These are phyloP conservation scores for Nicotiana undulata DNA, from an alignment of 257 asterid genomes.

Conservation along the genomic window DNA sequence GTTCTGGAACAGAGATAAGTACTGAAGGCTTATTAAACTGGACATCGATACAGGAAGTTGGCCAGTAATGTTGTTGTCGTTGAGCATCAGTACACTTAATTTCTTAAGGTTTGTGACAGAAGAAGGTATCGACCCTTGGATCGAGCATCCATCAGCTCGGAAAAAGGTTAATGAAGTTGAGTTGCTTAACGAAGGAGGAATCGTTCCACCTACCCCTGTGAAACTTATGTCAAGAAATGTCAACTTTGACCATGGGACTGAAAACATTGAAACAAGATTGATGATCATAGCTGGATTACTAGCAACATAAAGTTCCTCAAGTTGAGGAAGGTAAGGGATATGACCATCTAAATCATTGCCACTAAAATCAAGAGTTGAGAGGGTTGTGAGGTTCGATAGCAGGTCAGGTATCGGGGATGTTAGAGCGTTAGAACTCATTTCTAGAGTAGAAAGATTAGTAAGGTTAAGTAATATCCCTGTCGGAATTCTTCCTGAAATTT, in stretches of 20 bases:
- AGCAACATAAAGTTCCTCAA: not conserved
- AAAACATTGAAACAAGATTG: not conserved
- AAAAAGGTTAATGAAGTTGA: not conserved
- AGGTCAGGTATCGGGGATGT: not conserved
- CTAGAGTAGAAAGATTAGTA: not conserved
- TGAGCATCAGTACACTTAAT: not conserved
- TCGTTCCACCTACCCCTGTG: not conserved
- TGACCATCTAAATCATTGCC: not conserved
- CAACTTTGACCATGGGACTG: not conserved
- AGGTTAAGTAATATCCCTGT: not conserved
- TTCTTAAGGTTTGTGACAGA: not conserved
- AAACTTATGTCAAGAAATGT: not conserved
- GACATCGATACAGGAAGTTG: not conserved
- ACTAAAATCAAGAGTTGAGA: not conserved
- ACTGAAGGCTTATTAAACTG: not conserved
- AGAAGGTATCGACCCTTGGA: conserved; percentile 7
- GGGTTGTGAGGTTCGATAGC: conserved; percentile 3
- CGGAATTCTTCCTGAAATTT: conserved; percentile 5
- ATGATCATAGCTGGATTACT: not conserved
- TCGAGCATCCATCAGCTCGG: not conserved
- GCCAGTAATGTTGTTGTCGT: not conserved
- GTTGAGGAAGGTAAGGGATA: conserved; percentile 4
- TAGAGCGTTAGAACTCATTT: not conserved
- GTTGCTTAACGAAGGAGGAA: not conserved
- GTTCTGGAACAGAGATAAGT: not conserved